These are phyloP conservation scores for Wallacemonas collosoma DNA, from an alignment of 208 protist species.

Conservation along the genomic window DNA sequence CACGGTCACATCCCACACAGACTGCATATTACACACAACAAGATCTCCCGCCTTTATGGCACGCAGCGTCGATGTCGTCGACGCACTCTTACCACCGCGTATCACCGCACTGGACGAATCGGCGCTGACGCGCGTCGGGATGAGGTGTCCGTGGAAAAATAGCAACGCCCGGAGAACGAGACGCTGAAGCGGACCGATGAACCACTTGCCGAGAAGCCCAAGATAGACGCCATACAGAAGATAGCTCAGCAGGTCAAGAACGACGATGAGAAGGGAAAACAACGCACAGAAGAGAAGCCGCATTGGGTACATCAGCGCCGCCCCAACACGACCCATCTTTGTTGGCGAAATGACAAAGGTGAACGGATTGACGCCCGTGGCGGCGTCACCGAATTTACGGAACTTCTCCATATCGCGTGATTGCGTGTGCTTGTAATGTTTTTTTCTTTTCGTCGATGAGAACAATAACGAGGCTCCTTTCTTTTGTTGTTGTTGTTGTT, in stretches of 20 bases:
- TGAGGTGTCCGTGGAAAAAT: conserved; percentile 62
- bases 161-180: conserved; percentile 47
- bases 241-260: conserved; percentile 60
- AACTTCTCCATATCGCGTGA: conserved; percentile 75
- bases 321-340: conserved; percentile 27
- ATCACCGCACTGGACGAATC: not conserved
- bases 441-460: not conserved
- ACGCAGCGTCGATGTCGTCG: not conserved
- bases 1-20: conserved; percentile 68
- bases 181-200: conserved; percentile 52
- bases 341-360: conserved; percentile 45
- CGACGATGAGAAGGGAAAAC: conserved; percentile 43
- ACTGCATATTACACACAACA: conserved; percentile 69
- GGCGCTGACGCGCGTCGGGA: conserved; percentile 18
- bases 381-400: conserved; percentile 68
- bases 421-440: not conserved
- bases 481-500: no score
- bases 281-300: conserved; percentile 46
- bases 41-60: conserved; percentile 44
- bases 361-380: conserved; percentile 86
- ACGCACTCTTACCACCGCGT: conserved; percentile 2
- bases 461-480: not conserved
- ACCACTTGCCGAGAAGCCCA: conserved; percentile 26
- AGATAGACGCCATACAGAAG: conserved; percentile 36
- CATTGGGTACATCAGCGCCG: conserved; percentile 52